Base-by-base conservation (phyloP, 352 stramenopile genomes). In the Pythium periplocum region DNA sequence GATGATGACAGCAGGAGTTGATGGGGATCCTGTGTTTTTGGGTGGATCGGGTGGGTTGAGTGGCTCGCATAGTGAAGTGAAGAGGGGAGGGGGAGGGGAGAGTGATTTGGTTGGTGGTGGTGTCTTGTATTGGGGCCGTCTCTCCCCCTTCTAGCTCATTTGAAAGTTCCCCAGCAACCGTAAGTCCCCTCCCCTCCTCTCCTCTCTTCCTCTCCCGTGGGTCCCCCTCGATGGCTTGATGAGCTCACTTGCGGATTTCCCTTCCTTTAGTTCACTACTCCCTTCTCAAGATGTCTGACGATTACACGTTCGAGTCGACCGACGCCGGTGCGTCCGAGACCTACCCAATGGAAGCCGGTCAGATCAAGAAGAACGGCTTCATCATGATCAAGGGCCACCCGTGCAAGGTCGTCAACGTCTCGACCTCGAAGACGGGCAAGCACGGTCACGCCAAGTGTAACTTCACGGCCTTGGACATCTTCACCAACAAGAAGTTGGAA, bases 321-420 rank as follows among this genome's bases (percentile, higher is more conserved):
- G 94, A 98, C 79, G 96, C 97, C 63, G 97, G 97, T 82, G 96
- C 97, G 55, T 99, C 96, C 51, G 83, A 96, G 62, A 98, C 94
- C 57, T 98, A 98, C 83, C 96, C 97, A 62, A 93, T 88, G 64
- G 97, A 99, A 83, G 97, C 97, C 70, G 97, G 97, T 61, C 96
- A 99, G 83, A 98, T 99, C 86, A 96, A 97, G 73, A 98, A 98
- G 86, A 95, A 95, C 87, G 93, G 96, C 68, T 99, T 98, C 92
- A 99, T 99, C 76, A 98, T 99, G 83, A 99, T 99, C 90, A 99
- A 99, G 90, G 96, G 94, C 66, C 95, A 98, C 78, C 96, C 97
- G 51, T 99, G 96, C 95, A 99, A 99, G 90, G 83, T 97, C 43
- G 87, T 96, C 51, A 96, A 74, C 69, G 97, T 99, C 62, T 99